Evolutionary conservation across 441 rosid species (phyloP).

Genomic region (Erodium texanum): DNA sequence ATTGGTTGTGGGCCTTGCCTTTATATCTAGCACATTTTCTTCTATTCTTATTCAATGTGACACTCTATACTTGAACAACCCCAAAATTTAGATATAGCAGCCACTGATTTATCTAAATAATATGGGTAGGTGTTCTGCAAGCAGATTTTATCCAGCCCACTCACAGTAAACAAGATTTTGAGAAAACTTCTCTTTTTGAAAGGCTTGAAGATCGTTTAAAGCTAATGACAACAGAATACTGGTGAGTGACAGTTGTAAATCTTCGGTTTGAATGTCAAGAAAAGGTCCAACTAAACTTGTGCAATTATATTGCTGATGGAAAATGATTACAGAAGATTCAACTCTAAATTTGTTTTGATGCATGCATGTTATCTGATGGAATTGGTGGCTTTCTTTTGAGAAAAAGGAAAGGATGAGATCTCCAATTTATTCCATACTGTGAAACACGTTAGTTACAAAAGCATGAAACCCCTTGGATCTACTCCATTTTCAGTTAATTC

Average conservation of each 20-base stretch:
- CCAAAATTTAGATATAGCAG: background rate
- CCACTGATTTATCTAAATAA: background rate
- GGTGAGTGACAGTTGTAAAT: constrained; percentile 14
- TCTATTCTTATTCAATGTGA: no score
- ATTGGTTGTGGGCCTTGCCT: no score
- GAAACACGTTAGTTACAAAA: background rate
- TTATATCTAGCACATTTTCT: background rate
- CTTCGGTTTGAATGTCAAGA: background rate
- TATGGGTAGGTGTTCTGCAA: constrained; percentile 24
- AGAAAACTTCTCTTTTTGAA: constrained; percentile 22
- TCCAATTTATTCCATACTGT: background rate
- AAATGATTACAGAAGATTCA: background rate
- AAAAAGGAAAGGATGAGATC: background rate
- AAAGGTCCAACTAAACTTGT: background rate
- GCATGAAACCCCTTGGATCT: background rate
- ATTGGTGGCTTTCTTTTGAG: no score
- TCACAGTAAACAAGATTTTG: constrained; percentile 31
- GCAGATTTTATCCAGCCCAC: constrained; percentile 27
- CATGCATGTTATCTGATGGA: background rate
- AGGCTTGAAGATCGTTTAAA: constrained; percentile 25
- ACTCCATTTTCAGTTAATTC: background rate
- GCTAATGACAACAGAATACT: constrained; percentile 21
- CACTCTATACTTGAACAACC: no score
- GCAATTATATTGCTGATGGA: background rate
- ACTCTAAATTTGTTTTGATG: background rate